Conservation (phyloP, 345 rosid genomes). For the Aethionema arabicum region DNA sequence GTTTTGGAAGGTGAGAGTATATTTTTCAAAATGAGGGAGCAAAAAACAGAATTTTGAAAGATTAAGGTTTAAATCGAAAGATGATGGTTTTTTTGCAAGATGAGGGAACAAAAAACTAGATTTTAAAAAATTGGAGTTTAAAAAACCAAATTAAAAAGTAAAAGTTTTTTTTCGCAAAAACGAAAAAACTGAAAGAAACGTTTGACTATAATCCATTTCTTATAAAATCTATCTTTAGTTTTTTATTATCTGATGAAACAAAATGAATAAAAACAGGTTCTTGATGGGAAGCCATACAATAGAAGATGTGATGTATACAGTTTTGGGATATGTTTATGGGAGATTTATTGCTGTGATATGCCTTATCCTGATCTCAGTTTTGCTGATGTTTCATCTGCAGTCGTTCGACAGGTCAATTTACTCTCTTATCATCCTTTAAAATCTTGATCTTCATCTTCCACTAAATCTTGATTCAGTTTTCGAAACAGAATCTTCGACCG, state of each 20-base stretch:
- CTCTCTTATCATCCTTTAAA: neutral
- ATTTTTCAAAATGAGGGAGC: no score
- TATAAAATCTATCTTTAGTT: neutral
- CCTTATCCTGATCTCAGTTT: conserved; percentile 94
- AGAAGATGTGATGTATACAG: conserved; percentile 98
- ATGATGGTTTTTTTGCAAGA: no score
- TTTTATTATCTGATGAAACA: neutral
- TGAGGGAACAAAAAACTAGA: no score
- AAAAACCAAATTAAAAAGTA: no score
- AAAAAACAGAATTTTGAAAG: no score
- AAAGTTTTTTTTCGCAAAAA: no score
- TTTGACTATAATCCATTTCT: no score
- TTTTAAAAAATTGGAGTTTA: no score
- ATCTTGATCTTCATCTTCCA: neutral
- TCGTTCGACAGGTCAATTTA: conserved; percentile 79
- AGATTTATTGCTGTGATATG: conserved; percentile 94
- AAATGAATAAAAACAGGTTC: conserved; percentile 53
- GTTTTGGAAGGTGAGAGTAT: no score
- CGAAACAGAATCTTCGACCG: conserved; percentile 80
- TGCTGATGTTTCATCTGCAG: conserved; percentile 85
- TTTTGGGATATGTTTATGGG: conserved; percentile 99
- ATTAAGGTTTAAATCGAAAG: no score
- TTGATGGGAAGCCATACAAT: conserved; percentile 93
- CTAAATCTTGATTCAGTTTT: neutral
- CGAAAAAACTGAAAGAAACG: no score